Conservation (phyloP, 2,329 filamentous ascomycete genomes). For the Xylariaceae sp. region DNA sequence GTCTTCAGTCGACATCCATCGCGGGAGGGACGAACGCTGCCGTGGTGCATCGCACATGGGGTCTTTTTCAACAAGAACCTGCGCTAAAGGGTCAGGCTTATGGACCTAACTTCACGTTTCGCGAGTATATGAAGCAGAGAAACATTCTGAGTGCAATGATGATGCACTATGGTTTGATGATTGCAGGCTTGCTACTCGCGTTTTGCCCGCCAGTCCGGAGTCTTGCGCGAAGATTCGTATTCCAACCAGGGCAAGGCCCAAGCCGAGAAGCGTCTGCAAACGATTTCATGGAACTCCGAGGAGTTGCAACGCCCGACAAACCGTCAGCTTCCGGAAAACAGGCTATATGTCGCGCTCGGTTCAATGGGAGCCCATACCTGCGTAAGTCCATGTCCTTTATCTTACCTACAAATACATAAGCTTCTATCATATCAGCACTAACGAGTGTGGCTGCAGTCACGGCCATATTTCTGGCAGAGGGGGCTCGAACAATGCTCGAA, state of each 20-base stretch:
- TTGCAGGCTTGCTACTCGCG: constrained; percentile 39
- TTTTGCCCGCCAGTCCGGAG: constrained; percentile 42
- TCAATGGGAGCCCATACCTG: constrained; percentile 59
- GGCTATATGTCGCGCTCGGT: constrained; percentile 52
- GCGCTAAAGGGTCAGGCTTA: constrained; percentile 46
- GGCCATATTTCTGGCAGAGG: constrained; percentile 57
- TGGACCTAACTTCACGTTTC: constrained; percentile 56
- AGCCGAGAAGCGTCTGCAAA: constrained; percentile 48
- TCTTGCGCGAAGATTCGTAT: constrained; percentile 41
- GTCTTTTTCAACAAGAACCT: constrained; percentile 46
- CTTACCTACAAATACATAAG: not conserved
- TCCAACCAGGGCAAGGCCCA: constrained; percentile 52
- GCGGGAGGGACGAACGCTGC: constrained; percentile 46
- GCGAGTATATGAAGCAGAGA: constrained; percentile 47
- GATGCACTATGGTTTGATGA: constrained; percentile 44
- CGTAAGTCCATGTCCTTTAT: constrained; percentile 39
- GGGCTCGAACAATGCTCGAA: constrained; percentile 59
- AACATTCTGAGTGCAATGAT: constrained; percentile 46
- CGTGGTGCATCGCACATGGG: constrained; percentile 59
- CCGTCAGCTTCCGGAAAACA: constrained; percentile 37
- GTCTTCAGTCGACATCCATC: constrained; percentile 50
- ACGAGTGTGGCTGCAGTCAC: constrained; percentile 48
- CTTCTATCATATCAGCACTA: not conserved
- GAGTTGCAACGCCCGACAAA: constrained; percentile 56
- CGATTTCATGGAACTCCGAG: constrained; percentile 59